Conservation (phyloP, 2,329 filamentous ascomycete genomes). For the Trichoderma polysporum region DNA sequence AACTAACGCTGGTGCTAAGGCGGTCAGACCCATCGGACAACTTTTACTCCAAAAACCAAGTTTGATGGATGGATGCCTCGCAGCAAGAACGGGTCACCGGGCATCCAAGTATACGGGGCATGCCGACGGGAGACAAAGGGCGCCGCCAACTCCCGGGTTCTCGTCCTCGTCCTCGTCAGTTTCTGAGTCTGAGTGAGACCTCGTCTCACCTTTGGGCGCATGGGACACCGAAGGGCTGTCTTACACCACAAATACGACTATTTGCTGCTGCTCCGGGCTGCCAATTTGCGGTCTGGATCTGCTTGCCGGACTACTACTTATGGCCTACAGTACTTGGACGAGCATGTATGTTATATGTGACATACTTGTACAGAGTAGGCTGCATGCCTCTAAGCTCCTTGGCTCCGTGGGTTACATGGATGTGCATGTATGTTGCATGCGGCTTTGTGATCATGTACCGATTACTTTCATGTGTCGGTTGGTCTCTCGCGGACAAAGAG, state of each 20-base stretch:
- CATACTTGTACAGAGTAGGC: not conserved
- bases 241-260: not conserved
- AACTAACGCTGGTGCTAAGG: not conserved
- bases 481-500: not conserved
- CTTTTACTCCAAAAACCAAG: not conserved
- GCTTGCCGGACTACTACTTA: not conserved
- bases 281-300: constrained; percentile 7
- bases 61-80: constrained; percentile 3
- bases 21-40: not conserved
- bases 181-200: not conserved
- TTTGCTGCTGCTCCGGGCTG: not conserved
- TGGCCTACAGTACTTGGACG: no score
- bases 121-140: not conserved
- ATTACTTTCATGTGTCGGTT: no score
- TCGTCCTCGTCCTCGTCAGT: not conserved
- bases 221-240: not conserved
- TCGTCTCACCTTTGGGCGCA: constrained; percentile 12
- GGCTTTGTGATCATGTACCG: not conserved
- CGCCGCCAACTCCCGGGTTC: constrained; percentile 1
- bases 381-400: not conserved
- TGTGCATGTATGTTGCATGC: not conserved
- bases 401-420: not conserved
- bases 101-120: not conserved
- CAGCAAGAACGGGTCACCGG: constrained; percentile 15
- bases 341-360: not conserved